Evolutionary conservation across 352 stramenopile genomes (phyloP), one percentile per base, ranked within the genome.

Genomic region (Elongisporangium undulatum): DNA sequence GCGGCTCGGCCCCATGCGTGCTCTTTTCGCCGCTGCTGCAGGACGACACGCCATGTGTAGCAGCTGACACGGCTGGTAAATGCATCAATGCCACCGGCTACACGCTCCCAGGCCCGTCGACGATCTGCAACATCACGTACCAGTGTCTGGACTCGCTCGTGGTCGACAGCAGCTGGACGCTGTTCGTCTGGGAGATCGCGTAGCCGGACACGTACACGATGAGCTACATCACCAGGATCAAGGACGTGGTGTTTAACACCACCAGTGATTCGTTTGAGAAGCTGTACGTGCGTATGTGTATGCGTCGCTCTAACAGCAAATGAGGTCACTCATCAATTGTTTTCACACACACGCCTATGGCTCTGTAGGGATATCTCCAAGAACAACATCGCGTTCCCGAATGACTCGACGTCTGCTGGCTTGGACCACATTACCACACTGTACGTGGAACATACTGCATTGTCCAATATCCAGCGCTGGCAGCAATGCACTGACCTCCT

Each of bases 111-210:
- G 66, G 67, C 3, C 53, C 67, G 0, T 56, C 53, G 17, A 57
- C 56, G 5, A 45, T 41, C 21, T 87, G 77, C 55, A 71, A 85
- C 22, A 38, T 88, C 12, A 86, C 71, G 21, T 88, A 83, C 34
- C 76, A 89, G 61, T 89, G 79, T 20, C 59, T 89, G 17, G 68
- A 82, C 51, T 68, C 61, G 50, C 55, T 87, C 38, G 54, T 87
- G 15, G 69, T 56, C 54, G 59, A 68, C 39, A 66, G 64, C 10
- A 67, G 71, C 13, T 64, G 74, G 61, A 82, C 66, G 64, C 53
- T 87, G 3, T 49, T 85, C 38, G 59, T 56, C 12, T 59, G 75
- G 13, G 62, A 67, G 13, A 59, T 41, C 29, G 8, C 29, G 29
- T 9, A 41, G 8, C 29, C 29, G 13, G 29, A 41, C 29, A 13